These are phyloP conservation scores for Coprinopsis cinerea DNA, from an alignment of 768 basidiomycete genomes.

Conservation along the genomic window DNA sequence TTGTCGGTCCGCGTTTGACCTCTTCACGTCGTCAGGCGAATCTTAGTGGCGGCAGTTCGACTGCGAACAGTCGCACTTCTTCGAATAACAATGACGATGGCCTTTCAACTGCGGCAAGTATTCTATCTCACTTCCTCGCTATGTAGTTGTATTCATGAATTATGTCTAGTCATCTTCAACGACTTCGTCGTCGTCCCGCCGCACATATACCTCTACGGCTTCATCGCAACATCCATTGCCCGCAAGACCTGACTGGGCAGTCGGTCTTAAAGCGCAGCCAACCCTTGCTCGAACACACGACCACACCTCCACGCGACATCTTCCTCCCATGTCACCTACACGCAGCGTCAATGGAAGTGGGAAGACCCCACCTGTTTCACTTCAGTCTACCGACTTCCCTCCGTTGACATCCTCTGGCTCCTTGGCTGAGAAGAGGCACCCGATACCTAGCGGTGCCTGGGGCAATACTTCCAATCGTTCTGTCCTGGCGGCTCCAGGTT, in stretches of 20 bases:
- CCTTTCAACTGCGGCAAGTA: constrained; percentile 69
- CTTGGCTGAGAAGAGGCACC: constrained; percentile 45
- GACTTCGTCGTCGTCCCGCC: constrained; percentile 74
- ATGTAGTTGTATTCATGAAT: constrained; percentile 9
- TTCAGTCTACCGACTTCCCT: constrained; percentile 65
- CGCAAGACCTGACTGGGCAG: constrained; percentile 84
- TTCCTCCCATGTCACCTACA: constrained; percentile 37
- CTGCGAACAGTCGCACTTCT: constrained; percentile 48
- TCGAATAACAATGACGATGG: constrained; percentile 65
- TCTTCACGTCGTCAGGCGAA: constrained; percentile 47
- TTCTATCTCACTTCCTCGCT: constrained; percentile 5
- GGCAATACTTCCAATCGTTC: constrained; percentile 50
- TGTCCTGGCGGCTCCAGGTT: constrained; percentile 37
- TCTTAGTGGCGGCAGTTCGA: constrained; percentile 40
- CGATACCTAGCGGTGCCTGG: constrained; percentile 65
- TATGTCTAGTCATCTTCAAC: constrained; percentile 59
- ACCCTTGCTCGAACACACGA: constrained; percentile 58
- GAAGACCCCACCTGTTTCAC: constrained; percentile 29
- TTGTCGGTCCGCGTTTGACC: constrained; percentile 62
- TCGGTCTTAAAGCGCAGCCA: constrained; percentile 73
- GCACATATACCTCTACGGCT: constrained; percentile 67
- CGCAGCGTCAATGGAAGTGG: constrained; percentile 28
- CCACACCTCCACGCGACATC: constrained; percentile 34
- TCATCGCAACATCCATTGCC: constrained; percentile 77
- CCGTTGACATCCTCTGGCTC: constrained; percentile 47